A percentile compares a stretch with the other conserved stretches of the same genome.
Conservation (phyloP, 257 asterid genomes). For the Coffea eugenioides region DNA sequence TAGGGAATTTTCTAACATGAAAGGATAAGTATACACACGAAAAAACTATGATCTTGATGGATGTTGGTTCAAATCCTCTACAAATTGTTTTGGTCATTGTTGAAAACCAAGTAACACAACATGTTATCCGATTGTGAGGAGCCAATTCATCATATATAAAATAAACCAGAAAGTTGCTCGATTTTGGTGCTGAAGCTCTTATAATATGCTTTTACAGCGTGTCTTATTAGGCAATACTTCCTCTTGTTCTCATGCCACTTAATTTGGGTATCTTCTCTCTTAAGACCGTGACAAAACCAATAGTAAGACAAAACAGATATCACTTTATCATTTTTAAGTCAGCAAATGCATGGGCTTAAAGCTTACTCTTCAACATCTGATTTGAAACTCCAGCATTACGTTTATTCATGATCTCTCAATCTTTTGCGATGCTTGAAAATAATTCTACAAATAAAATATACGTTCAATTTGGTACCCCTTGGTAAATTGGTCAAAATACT, state of each 20-base stretch:
- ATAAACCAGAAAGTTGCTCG: background rate
- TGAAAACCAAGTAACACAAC: background rate
- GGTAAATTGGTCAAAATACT: background rate
- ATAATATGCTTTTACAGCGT: background rate
- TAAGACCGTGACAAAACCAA: background rate
- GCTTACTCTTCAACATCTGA: too few relatives aligned
- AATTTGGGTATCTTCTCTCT: background rate
- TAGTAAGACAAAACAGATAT: background rate
- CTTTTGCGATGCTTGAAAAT: background rate
- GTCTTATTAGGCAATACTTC: background rate
- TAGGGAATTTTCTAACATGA: background rate
- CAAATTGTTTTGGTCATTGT: background rate
- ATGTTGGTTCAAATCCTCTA: background rate
- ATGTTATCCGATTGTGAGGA: background rate
- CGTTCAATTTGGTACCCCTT: background rate
- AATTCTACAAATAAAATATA: background rate
- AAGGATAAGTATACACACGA: background rate
- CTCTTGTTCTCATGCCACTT: background rate
- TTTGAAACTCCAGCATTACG: too few relatives aligned
- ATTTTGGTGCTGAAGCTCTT: background rate
- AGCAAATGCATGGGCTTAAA: too few relatives aligned
- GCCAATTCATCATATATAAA: background rate
- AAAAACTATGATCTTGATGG: background rate
- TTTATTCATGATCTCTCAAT: too few relatives aligned
- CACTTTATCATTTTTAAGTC: too few relatives aligned